Percentiles rank a stretch among this genome's conserved stretches.
Conservation (phyloP, 768 basidiomycete species). For the Tricholoma matsutake region DNA sequence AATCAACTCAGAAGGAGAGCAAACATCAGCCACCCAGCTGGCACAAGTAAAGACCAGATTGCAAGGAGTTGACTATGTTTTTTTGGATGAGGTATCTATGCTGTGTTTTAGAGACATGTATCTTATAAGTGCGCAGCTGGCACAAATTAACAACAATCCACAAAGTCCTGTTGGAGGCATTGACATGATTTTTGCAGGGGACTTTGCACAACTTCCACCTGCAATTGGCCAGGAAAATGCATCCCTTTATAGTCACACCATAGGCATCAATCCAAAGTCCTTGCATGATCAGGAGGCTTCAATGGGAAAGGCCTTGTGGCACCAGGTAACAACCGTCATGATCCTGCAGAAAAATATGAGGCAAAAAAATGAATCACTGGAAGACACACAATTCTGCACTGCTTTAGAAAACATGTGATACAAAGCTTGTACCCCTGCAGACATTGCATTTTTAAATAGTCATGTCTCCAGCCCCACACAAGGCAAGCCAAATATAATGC, state of each 20-base stretch:
- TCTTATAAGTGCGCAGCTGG: no score
- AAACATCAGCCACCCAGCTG: no score
- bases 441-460: background rate
- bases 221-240: background rate
- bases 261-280: background rate
- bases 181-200: constrained; percentile 14
- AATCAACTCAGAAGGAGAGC: no score
- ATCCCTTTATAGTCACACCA: background rate
- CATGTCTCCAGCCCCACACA: background rate
- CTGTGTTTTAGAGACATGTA: no score
- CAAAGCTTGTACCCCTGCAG: no score
- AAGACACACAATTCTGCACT: no score
- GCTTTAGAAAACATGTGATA: no score
- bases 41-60: background rate
- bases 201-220: background rate
- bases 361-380: no score
- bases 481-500: background rate
- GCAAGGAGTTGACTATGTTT: constrained; percentile 23
- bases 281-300: background rate
- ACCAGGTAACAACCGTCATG: no score
- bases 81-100: constrained; percentile 33
- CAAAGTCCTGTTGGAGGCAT: constrained; percentile 30
- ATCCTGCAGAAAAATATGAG: no score
- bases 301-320: constrained; percentile 7
- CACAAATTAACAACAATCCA: no score